A percentile compares a stretch with the other conserved stretches of the same genome.
Evolutionary conservation across 2,329 filamentous ascomycete species (phyloP).

Genomic region (Penicillium sp.): DNA sequence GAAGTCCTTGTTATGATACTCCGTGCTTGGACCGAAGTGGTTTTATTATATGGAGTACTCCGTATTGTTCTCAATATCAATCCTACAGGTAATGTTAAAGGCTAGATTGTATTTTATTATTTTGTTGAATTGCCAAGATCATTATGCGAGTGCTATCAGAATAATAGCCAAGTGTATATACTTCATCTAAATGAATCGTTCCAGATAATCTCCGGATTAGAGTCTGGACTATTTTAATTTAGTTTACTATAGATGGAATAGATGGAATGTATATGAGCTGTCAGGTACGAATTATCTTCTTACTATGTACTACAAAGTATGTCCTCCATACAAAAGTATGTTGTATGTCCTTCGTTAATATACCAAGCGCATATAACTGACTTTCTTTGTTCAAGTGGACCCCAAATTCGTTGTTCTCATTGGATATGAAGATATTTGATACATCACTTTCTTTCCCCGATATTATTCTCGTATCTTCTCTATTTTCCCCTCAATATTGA

Average conservation of each 20-base stretch:
- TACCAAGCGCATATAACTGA: too few species aligned
- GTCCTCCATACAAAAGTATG: too few species aligned
- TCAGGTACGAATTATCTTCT: not conserved
- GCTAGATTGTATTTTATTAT: not conserved
- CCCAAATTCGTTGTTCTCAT: not conserved
- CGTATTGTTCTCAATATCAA: not conserved
- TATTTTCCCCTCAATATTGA: not conserved
- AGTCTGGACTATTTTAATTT: not conserved
- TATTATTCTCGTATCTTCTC: not conserved
- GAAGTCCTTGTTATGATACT: not conserved
- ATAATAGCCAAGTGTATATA: not conserved
- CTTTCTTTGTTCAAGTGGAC: slow-evolving; percentile 6
- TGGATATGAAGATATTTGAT: not conserved
- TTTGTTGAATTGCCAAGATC: not conserved
- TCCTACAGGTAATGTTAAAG: not conserved
- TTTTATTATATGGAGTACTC: not conserved
- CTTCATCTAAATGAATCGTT: not conserved
- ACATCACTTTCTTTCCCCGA: not conserved
- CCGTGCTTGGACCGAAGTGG: not conserved
- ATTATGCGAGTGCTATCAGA: not conserved
- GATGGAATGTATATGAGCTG: not conserved
- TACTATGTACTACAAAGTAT: too few species aligned
- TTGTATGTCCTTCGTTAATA: not conserved
- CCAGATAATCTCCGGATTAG: slow-evolving; percentile 1
- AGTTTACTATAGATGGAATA: not conserved